These are phyloP conservation scores for Chlorella sp. DNA, from an alignment of 139 green algal genomes.

Conservation along the genomic window DNA sequence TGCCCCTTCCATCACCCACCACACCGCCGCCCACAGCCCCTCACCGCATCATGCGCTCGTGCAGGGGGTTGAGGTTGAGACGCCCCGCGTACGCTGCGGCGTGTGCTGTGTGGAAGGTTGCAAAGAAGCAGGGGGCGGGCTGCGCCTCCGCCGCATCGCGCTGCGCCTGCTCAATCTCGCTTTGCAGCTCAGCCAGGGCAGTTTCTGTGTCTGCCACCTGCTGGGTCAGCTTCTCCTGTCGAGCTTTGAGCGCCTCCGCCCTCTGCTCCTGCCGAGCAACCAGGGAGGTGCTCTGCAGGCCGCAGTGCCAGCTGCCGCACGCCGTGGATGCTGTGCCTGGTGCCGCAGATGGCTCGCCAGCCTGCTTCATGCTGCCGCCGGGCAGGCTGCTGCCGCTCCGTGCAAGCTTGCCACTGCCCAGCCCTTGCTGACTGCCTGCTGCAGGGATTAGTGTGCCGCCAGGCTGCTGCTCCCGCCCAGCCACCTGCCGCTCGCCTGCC, in stretches of 20 bases:
- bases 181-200: neutral
- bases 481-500: neutral
- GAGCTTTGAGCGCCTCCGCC: neutral
- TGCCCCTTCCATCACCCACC: too few relatives aligned
- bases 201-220: neutral
- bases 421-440: too few relatives aligned
- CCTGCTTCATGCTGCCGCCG: too few relatives aligned
- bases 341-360: too few relatives aligned
- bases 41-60: slow-evolving; percentile 40
- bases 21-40: neutral
- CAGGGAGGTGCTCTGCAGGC: too few relatives aligned
- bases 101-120: slow-evolving; percentile 32
- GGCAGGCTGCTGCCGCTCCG: too few relatives aligned
- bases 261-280: too few relatives aligned
- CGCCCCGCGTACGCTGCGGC: slow-evolving; percentile 27
- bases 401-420: too few relatives aligned
- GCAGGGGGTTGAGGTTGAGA: slow-evolving; percentile 46
- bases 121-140: slow-evolving; percentile 41
- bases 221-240: neutral
- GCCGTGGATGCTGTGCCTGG: too few relatives aligned
- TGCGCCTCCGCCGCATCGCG: neutral
- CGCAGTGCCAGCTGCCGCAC: too few relatives aligned
- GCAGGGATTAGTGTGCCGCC: too few relatives aligned
- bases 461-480: neutral
- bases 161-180: neutral